Conservation (phyloP, 345 rosid genomes). For the Linum trigynum region DNA sequence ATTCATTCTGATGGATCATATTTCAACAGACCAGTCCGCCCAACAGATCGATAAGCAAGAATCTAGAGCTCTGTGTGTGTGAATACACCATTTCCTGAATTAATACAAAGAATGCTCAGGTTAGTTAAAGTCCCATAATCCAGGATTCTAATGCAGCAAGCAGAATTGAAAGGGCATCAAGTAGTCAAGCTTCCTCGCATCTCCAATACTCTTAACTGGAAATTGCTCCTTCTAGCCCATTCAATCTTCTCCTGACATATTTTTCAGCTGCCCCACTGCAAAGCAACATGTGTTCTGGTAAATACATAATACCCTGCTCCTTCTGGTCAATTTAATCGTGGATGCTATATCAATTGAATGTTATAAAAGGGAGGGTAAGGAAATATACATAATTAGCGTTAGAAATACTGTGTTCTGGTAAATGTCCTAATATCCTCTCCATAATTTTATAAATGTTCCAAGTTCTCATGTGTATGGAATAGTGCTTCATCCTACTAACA, state of each 20-base stretch:
- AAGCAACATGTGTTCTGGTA: no score
- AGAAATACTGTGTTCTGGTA: slow-evolving; percentile 40
- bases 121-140: background rate
- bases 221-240: slow-evolving; percentile 86
- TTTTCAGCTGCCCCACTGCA: slow-evolving; percentile 62
- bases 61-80: slow-evolving; percentile 27
- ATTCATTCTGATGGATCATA: slow-evolving; percentile 67
- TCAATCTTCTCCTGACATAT: slow-evolving; percentile 53
- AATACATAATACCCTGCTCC: no score
- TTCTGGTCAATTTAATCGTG: no score
- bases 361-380: background rate
- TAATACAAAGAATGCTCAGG: background rate
- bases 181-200: slow-evolving; percentile 62
- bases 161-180: slow-evolving; percentile 6
- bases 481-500: slow-evolving; percentile 15
- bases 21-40: slow-evolving; percentile 53
- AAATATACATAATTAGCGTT: slow-evolving; percentile 32
- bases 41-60: slow-evolving; percentile 42
- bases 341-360: no score
- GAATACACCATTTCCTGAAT: slow-evolving; percentile 49
- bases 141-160: background rate
- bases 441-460: slow-evolving; percentile 24
- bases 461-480: slow-evolving; percentile 21
- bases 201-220: slow-evolving; percentile 70
- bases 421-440: slow-evolving; percentile 25